Conservation (phyloP, 2,329 filamentous ascomycete genomes). For the Talaromyces funiculosus region DNA sequence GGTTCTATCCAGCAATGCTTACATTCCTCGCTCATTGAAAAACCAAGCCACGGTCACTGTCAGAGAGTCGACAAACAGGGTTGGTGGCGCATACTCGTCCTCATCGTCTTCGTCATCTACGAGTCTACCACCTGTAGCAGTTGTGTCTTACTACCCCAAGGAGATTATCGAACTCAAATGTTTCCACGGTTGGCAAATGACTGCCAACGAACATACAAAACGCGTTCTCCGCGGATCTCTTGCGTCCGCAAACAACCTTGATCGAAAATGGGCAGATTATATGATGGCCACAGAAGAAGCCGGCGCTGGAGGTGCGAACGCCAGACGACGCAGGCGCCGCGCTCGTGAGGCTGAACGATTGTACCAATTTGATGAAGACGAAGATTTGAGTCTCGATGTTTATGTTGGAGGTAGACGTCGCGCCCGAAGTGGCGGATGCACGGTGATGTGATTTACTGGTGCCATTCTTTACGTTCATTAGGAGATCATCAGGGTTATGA, state of each 20-base stretch:
- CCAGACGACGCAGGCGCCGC: constrained; percentile 65
- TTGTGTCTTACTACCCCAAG: constrained; percentile 51
- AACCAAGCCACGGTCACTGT: constrained; percentile 28
- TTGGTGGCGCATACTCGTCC: constrained; percentile 12
- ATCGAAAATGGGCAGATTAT: constrained; percentile 87
- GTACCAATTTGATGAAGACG: constrained; percentile 70
- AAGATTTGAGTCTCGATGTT: constrained; percentile 47
- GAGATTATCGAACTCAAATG: constrained; percentile 85
- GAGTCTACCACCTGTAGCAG: not conserved
- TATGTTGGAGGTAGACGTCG: constrained; percentile 52
- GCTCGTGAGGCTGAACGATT: constrained; percentile 75
- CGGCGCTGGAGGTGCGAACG: constrained; percentile 54
- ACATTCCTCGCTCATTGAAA: constrained; percentile 53
- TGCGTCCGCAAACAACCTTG: constrained; percentile 67
- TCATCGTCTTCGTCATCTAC: constrained; percentile 20
- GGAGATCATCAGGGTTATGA: not conserved
- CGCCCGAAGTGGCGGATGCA: constrained; percentile 59
- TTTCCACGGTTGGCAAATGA: constrained; percentile 93
- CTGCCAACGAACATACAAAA: constrained; percentile 87
- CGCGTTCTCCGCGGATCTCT: constrained; percentile 74
- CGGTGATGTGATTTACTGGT: constrained; percentile 50
- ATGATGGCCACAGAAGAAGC: constrained; percentile 91
- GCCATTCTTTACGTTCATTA: not conserved
- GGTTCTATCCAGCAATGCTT: constrained; percentile 77
- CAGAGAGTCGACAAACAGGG: constrained; percentile 23